phyloP scores from a whole-genome alignment of 2,329 filamentous ascomycete genomes.

The Sporothrix euskadiensis region DNA sequence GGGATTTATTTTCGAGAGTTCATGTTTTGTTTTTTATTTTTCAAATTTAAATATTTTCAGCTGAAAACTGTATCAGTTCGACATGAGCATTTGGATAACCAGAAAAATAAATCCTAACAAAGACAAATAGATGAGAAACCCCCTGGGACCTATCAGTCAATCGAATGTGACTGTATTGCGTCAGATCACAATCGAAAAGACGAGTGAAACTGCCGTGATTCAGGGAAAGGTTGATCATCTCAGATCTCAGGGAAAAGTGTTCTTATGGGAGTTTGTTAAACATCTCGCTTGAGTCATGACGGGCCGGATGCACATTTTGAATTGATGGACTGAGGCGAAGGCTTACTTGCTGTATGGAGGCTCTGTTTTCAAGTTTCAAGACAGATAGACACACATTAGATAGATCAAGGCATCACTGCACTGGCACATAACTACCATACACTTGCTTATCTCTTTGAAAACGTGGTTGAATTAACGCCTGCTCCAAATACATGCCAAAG shows the following conservation, averaged over 20 bases:
- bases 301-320: no score
- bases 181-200: no score
- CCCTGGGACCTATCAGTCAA: neutral
- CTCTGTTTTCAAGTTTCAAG: no score
- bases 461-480: constrained; percentile 11
- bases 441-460: neutral
- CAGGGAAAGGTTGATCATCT: no score
- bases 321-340: no score
- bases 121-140: neutral
- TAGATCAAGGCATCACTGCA: neutral
- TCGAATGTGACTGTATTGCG: neutral
- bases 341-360: no score
- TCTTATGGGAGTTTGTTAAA: no score
- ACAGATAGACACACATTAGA: neutral
- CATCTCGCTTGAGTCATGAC: no score
- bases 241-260: no score
- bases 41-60: neutral
- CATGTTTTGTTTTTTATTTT: neutral
- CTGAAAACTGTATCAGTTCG: neutral
- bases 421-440: neutral
- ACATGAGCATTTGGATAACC: neutral
- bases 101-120: neutral
- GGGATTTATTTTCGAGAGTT: neutral
- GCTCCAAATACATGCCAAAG: neutral
- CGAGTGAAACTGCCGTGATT: no score